Base-by-base conservation (phyloP, 2,329 filamentous ascomycete genomes). In the Colletotrichum sp. region DNA sequence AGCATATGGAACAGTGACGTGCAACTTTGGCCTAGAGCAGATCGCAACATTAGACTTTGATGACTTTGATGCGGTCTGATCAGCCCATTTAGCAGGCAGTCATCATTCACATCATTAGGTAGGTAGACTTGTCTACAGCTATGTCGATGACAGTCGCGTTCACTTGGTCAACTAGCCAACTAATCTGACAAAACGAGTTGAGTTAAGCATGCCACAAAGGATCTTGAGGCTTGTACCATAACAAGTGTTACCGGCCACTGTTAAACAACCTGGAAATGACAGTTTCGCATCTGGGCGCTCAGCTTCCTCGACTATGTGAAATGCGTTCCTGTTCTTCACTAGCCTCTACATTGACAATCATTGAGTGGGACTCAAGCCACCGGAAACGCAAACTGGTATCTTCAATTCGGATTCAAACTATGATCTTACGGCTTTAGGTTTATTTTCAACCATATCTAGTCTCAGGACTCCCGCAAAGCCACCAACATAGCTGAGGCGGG, bases 371-470 rank as follows among this genome's bases (percentile, higher is more conserved):
- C 18, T 0, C 18, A 21, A 4, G 10, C 43, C 10, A 48, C 10
- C 6, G n/a, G n/a, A 1, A 6, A 3, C 6, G 43, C 6, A 12
- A 52, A 7, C n/a, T 7, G 2, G 2, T 21, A 8, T 52, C n/a
- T 52, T 3, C 43, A 13, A 21, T 21, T 21, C 18, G 5, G 12
- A n/a, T 48, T n/a, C 8, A 3, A 48, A 48, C 3, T 3, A 48
- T 4, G 3, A n/a, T 48, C 18, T 3, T 48, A 12, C 18, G 38
- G 9, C 0, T n/a, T 48, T n/a, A n/a, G 12, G 18, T n/a, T 10
- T 12, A n/a, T 6, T 48, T 6, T 6, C 0, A n/a, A 0, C 38
- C 5, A 4, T 12, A 0, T 48, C 18, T 12, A 7, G 38, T 48
- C 38, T n/a, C 18, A 6, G 18, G 5, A 6, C 38, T 48, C 38